A percentile compares a stretch with the other conserved stretches of the same genome.
Evolutionary conservation across 2,329 filamentous ascomycete genomes (phyloP).

Genomic region (Paraconiothyrium brasiliense): DNA sequence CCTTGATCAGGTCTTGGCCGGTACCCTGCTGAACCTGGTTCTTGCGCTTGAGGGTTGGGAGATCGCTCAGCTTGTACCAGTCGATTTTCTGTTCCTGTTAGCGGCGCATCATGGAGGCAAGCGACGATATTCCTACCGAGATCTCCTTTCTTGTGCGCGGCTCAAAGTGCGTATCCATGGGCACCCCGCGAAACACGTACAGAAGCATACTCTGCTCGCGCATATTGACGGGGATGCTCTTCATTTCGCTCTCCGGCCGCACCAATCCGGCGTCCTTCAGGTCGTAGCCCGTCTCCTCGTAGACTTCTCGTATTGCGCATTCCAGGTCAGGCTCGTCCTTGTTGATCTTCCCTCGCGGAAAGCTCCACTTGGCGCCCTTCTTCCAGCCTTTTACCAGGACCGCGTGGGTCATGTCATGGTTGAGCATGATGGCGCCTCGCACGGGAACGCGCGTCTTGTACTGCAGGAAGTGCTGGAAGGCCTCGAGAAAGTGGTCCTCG

Average conservation of each 20-base stretch:
- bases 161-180: conserved; percentile 86
- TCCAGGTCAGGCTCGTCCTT: conserved; percentile 94
- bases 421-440: conserved; percentile 90
- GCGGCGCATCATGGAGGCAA: background rate
- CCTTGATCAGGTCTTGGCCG: conserved; percentile 66
- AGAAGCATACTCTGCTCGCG: conserved; percentile 91
- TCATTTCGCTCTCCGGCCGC: conserved; percentile 72
- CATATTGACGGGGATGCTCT: conserved; percentile 89
- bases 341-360: conserved; percentile 96
- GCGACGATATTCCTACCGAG: conserved; percentile 58
- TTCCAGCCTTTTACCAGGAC: conserved; percentile 98
- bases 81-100: conserved; percentile 70
- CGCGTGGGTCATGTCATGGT: conserved; percentile 91
- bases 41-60: conserved; percentile 81
- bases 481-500: conserved; percentile 77
- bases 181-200: conserved; percentile 89
- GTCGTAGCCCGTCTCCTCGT: conserved; percentile 95
- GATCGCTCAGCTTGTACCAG: conserved; percentile 90
- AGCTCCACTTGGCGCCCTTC: conserved; percentile 95
- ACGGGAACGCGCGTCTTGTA: conserved; percentile 97
- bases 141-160: conserved; percentile 96
- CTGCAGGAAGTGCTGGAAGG: conserved; percentile 89
- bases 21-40: conserved; percentile 66
- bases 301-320: conserved; percentile 92
- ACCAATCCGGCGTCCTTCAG: conserved; percentile 79